phyloP scores from a whole-genome alignment of 2,329 filamentous ascomycete genomes.

The Curvularia eragrostidis region DNA sequence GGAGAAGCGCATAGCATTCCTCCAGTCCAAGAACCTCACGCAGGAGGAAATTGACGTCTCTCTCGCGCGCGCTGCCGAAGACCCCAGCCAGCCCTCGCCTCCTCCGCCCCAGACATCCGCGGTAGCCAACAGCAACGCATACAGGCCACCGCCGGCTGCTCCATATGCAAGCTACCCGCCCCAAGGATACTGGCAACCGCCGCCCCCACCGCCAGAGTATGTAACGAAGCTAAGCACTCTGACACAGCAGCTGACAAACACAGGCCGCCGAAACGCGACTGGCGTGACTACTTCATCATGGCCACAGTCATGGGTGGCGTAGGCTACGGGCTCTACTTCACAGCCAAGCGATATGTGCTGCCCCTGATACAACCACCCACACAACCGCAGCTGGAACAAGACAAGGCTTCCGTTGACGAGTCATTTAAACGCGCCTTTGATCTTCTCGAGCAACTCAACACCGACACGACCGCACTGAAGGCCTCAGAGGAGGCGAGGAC shows the following conservation, averaged over 20 bases:
- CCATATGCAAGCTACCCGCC: constrained; percentile 61
- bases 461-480: constrained; percentile 89
- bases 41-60: constrained; percentile 92
- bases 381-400: constrained; percentile 88
- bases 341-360: constrained; percentile 88
- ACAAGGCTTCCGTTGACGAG: constrained; percentile 91
- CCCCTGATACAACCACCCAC: constrained; percentile 93
- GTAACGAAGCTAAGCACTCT: constrained; percentile 13
- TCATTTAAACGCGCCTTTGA: constrained; percentile 92
- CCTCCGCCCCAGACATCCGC: constrained; percentile 56
- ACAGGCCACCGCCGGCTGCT: constrained; percentile 55
- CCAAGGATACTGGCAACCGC: constrained; percentile 60
- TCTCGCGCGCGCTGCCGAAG: constrained; percentile 75
- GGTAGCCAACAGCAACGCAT: constrained; percentile 49
- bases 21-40: constrained; percentile 96
- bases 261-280: constrained; percentile 78
- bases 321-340: constrained; percentile 84
- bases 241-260: constrained; percentile 21
- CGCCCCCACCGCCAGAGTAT: constrained; percentile 62
- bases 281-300: constrained; percentile 99
- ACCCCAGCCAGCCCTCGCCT: constrained; percentile 54
- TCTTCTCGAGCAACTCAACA: constrained; percentile 87
- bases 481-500: constrained; percentile 83
- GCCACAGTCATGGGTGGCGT: constrained; percentile 92
- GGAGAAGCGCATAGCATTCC: constrained; percentile 89